Percentiles rank a stretch among this genome's conserved stretches.
These are phyloP conservation scores for Micromonas pusilla DNA, from an alignment of 139 green algal genomes.

Conservation along the genomic window DNA sequence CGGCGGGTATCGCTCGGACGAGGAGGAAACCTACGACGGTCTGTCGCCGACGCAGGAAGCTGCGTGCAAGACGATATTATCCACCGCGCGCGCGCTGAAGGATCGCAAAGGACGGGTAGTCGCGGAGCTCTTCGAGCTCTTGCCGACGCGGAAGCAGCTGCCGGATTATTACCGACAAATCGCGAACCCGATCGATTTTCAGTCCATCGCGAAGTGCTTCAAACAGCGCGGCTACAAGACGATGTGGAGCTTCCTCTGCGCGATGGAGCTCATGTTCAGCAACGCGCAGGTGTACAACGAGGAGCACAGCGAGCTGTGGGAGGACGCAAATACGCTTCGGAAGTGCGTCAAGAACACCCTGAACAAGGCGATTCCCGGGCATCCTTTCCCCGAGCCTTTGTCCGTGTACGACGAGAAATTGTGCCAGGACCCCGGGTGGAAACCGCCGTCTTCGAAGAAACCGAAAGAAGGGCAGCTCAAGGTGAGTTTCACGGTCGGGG, in stretches of 20 bases:
- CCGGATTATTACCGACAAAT: constrained; percentile 24
- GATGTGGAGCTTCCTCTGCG: constrained; percentile 8
- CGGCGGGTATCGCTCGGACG: not conserved
- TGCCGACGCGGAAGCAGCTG: constrained; percentile 20
- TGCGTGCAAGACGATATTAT: not conserved
- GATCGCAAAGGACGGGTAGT: not conserved
- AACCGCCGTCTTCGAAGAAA: not conserved
- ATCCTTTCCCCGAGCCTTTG: not conserved
- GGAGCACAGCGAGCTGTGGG: constrained; percentile 6
- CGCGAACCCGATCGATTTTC: constrained; percentile 24
- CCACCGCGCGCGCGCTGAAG: not conserved
- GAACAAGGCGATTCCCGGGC: not conserved
- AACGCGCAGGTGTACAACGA: constrained; percentile 35
- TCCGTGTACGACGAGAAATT: constrained; percentile 1
- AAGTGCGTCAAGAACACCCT: not conserved
- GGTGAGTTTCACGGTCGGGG: too few relatives aligned
- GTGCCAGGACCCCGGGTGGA: not conserved
- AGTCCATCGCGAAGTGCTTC: constrained; percentile 12
- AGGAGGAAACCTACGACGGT: not conserved
- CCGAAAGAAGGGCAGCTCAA: not conserved
- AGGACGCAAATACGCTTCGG: not conserved
- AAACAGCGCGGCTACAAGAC: constrained; percentile 22
- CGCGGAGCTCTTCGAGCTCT: constrained; percentile 4
- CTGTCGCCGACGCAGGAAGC: not conserved
- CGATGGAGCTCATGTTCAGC: constrained; percentile 24